Evolutionary conservation across 225 moss, liverwort and hornwort genomes (phyloP), one percentile per base, ranked within the genome.

Genomic region (Sphagnum tenellum): DNA sequence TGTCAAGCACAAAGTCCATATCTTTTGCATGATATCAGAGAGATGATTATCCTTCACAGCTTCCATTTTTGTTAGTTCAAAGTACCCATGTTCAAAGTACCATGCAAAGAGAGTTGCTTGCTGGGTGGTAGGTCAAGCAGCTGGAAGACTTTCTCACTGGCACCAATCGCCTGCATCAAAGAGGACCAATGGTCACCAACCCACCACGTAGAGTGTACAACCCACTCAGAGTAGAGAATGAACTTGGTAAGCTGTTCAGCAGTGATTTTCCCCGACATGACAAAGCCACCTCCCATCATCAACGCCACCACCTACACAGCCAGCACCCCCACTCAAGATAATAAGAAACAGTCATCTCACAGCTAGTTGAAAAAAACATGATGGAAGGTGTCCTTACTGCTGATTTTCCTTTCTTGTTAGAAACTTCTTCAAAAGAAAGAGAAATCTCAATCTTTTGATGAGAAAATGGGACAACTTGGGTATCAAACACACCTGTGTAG

Each of bases 121-220:
- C 89, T 86, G 46, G 84, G 80, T 44, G 93, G 93, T 69, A 98
- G 78, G 2, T 93, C 98, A 73, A 98, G 81, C 61, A 98, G 90
- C 71, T 82, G 86, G 69, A 98, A 98, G 59, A 98, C 98, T 69
- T 98, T 98, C 74, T 98, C 98, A 73, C 93, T 98, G 70, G 98
- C 87, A 72, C 98, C 98, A 56, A 98, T 74, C 64, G 98, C 98
- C 83, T 93, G 90, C 98, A 98, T 93, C 62, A 98, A 74, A 64
- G 90, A 88, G 72, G 93, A 93, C 98, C 98, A 98, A 74, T 98
- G 98, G 74, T 98, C 93, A 64, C 98, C 93, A 73, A 98, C 98
- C 98, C 98, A 98, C 98, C 98, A 98, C 47, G 93, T 93, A 47
- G 93, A 98, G 74, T 98, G 98, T 72, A 98, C 90, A 57, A 98